These are phyloP conservation scores for Quercus glauca DNA, from an alignment of 306 rosid genomes.

Conservation along the genomic window DNA sequence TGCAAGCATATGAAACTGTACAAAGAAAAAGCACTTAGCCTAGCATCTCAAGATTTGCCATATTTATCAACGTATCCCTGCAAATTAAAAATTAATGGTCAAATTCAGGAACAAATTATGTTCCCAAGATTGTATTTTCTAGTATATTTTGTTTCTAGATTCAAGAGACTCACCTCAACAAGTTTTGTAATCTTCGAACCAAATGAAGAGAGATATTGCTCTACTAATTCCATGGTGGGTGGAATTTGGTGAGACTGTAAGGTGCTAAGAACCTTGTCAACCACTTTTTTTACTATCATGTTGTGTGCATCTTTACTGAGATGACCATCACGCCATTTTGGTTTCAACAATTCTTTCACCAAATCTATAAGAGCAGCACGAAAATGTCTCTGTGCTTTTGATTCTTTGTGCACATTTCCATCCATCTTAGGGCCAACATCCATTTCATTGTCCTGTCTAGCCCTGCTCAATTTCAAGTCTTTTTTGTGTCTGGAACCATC, in stretches of 20 bases:
- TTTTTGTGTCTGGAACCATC: constrained; percentile 42
- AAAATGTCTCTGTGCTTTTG: constrained; percentile 47
- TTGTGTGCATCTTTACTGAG: constrained; percentile 82
- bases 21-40: constrained; percentile 39
- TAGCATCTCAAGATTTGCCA: constrained; percentile 67
- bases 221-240: constrained; percentile 46
- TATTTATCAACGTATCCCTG: constrained; percentile 93
- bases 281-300: constrained; percentile 72
- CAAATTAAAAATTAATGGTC: constrained; percentile 46
- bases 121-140: constrained; percentile 8
- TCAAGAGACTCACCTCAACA: constrained; percentile 62
- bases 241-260: constrained; percentile 75
- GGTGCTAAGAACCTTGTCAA: constrained; percentile 78
- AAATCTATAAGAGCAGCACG: constrained; percentile 75
- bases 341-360: constrained; percentile 86
- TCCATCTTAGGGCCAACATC: constrained; percentile 45
- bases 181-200: constrained; percentile 74
- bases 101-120: constrained; percentile 29
- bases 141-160: constrained; percentile 21
- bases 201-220: constrained; percentile 62
- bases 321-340: constrained; percentile 83
- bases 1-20: constrained; percentile 48
- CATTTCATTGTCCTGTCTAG: constrained; percentile 38
- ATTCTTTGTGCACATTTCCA: constrained; percentile 47
- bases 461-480: constrained; percentile 44